Conservation (phyloP, 176 grass and related monocot species). For the Poa annua region DNA sequence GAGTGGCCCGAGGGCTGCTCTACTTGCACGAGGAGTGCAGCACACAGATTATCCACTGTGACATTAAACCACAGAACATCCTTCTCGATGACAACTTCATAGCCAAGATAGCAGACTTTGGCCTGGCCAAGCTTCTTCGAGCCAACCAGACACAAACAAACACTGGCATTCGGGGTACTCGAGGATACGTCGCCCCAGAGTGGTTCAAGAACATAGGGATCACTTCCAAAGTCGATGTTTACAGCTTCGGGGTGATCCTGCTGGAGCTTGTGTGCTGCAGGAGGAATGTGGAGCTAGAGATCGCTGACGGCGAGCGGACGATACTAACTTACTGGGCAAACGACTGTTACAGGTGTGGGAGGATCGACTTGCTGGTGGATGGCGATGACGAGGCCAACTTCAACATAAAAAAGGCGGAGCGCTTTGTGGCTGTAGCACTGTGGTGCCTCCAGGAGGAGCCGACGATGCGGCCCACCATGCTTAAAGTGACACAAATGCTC, state of each 20-base stretch:
- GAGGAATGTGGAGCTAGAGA: constrained; percentile 44
- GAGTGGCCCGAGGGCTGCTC: constrained; percentile 47
- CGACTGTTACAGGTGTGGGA: constrained; percentile 47
- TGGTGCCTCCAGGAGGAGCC: constrained; percentile 76
- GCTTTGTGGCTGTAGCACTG: constrained; percentile 50
- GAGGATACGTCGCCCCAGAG: constrained; percentile 54
- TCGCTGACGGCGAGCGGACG: background rate
- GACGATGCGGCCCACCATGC: constrained; percentile 49
- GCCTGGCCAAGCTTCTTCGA: constrained; percentile 52
- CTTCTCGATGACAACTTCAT: constrained; percentile 30
- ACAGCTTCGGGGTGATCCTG: constrained; percentile 51
- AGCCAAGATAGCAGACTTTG: constrained; percentile 54
- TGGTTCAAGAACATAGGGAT: constrained; percentile 53
- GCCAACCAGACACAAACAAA: constrained; percentile 48
- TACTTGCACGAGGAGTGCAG: constrained; percentile 56
- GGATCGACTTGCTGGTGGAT: constrained; percentile 39
- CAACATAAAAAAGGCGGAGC: constrained; percentile 36
- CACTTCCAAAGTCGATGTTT: constrained; percentile 48
- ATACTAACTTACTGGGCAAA: constrained; percentile 55
- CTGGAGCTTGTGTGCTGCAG: constrained; percentile 51
- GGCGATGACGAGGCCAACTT: constrained; percentile 35
- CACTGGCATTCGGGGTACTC: constrained; percentile 49
- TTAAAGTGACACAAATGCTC: constrained; percentile 54
- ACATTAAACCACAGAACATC: constrained; percentile 57
- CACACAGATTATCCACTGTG: constrained; percentile 52